These are phyloP conservation scores for Gossypium davidsonii DNA, from an alignment of 441 rosid genomes.

Conservation along the genomic window DNA sequence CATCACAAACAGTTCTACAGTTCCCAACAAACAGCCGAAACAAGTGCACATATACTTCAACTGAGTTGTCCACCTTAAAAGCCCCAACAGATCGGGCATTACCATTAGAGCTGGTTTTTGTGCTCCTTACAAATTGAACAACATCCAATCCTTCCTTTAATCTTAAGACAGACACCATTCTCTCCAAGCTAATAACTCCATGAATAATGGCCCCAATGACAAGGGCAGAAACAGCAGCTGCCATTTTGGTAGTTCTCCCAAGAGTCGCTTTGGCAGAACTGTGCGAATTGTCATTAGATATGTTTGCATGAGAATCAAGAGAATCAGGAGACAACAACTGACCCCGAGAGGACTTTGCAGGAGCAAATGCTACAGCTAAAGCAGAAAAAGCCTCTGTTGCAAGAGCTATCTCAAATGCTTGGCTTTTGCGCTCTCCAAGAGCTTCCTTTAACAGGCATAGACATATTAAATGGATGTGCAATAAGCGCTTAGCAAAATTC, in stretches of 20 bases:
- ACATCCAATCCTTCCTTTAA: slow-evolving; percentile 85
- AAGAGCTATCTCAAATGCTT: slow-evolving; percentile 93
- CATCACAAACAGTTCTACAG: slow-evolving; percentile 82
- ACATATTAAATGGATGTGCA: slow-evolving; percentile 76
- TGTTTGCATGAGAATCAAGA: slow-evolving; percentile 48
- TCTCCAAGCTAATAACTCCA: slow-evolving; percentile 93
- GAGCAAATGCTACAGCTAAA: slow-evolving; percentile 55
- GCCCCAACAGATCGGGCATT: slow-evolving; percentile 57
- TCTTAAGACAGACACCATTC: slow-evolving; percentile 77
- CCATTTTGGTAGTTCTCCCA: slow-evolving; percentile 55
- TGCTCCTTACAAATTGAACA: slow-evolving; percentile 67
- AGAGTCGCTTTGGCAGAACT: slow-evolving; percentile 30
- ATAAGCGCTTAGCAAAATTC: slow-evolving; percentile 54
- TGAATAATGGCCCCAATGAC: slow-evolving; percentile 77
- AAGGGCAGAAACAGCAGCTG: slow-evolving; percentile 84
- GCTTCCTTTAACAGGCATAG: slow-evolving; percentile 86
- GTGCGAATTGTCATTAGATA: slow-evolving; percentile 42
- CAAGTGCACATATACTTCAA: slow-evolving; percentile 85
- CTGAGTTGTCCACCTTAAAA: slow-evolving; percentile 54
- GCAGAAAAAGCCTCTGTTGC: slow-evolving; percentile 85
- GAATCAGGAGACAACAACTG: slow-evolving; percentile 73
- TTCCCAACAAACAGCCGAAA: slow-evolving; percentile 89
- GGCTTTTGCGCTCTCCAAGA: slow-evolving; percentile 94
- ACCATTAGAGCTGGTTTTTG: slow-evolving; percentile 78
- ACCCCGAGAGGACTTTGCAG: slow-evolving; percentile 76